Evolutionary conservation across 352 stramenopile genomes (phyloP).

Genomic region (Phytophthora hybrid): DNA sequence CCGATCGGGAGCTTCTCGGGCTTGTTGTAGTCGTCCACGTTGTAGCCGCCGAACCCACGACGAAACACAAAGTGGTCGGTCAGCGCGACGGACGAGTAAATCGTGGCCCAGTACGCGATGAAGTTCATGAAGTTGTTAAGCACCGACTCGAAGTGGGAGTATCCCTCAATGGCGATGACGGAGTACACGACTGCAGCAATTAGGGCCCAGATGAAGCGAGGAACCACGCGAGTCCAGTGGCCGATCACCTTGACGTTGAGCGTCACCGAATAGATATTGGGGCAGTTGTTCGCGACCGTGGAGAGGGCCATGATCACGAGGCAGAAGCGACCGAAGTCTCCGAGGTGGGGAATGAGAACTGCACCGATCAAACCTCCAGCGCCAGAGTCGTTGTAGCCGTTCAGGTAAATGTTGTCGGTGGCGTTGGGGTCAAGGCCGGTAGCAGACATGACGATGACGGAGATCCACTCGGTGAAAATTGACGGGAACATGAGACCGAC

Average conservation of each 20-base stretch:
- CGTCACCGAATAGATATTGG: conserved; percentile 55
- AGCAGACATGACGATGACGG: conserved; percentile 47
- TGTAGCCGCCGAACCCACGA: conserved; percentile 45
- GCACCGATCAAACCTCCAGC: conserved; percentile 45
- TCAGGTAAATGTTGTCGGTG: conserved; percentile 36
- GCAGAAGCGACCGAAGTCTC: conserved; percentile 52
- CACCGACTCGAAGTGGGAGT: conserved; percentile 48
- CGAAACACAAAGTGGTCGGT: conserved; percentile 51
- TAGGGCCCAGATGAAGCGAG: conserved; percentile 44
- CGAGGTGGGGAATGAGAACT: conserved; percentile 41
- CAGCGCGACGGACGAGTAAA: conserved; percentile 43
- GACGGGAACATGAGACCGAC: conserved; percentile 42
- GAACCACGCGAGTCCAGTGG: conserved; percentile 38
- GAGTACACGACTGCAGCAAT: conserved; percentile 40
- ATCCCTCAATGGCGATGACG: conserved; percentile 45
- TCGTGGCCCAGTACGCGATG: conserved; percentile 51
- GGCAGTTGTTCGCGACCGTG: conserved; percentile 56
- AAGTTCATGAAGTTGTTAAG: conserved; percentile 66
- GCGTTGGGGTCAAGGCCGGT: conserved; percentile 33
- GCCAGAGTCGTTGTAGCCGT: conserved; percentile 47
- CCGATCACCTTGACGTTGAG: conserved; percentile 56
- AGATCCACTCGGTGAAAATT: conserved; percentile 49
- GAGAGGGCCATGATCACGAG: conserved; percentile 55
- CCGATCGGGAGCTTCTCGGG: conserved; percentile 44
- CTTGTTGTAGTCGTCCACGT: conserved; percentile 49